Percentiles rank a stretch among this genome's conserved stretches.
Evolutionary conservation across 208 protist genomes (phyloP).

Genomic region (Trichomonas vaginalis): DNA sequence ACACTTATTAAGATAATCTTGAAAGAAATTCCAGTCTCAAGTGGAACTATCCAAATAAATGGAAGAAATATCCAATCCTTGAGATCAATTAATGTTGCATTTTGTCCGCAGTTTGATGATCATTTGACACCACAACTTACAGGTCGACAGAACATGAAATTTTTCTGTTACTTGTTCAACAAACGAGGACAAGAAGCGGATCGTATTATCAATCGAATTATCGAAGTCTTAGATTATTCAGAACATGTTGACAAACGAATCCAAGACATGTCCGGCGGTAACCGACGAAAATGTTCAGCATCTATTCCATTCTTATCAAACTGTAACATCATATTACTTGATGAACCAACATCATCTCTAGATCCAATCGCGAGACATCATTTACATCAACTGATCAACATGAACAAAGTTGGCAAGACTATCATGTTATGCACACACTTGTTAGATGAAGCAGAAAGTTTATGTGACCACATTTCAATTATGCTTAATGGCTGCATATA

Average conservation of each 20-base stretch:
- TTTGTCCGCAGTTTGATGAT: conserved; percentile 3
- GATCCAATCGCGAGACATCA: background rate
- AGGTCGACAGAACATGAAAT: background rate
- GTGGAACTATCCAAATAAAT: background rate
- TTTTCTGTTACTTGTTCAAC: background rate
- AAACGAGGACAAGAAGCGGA: background rate
- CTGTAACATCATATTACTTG: background rate
- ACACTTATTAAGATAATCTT: too few relatives aligned
- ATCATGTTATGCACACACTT: conserved; percentile 8
- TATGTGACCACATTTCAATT: background rate
- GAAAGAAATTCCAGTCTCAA: background rate
- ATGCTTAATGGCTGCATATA: conserved; percentile 11
- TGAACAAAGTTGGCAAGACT: background rate
- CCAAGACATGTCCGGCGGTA: background rate
- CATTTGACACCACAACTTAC: background rate
- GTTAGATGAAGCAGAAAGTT: background rate
- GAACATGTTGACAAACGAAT: background rate
- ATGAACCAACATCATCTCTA: background rate
- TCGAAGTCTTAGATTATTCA: background rate
- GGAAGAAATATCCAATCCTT: background rate
- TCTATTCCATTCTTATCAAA: background rate
- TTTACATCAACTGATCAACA: background rate
- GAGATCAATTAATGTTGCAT: too few relatives aligned
- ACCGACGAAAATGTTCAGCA: background rate
- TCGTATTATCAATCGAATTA: background rate